Evolutionary conservation across 2,329 filamentous ascomycete genomes (phyloP).

Genomic region (Xylariaceae sp.): DNA sequence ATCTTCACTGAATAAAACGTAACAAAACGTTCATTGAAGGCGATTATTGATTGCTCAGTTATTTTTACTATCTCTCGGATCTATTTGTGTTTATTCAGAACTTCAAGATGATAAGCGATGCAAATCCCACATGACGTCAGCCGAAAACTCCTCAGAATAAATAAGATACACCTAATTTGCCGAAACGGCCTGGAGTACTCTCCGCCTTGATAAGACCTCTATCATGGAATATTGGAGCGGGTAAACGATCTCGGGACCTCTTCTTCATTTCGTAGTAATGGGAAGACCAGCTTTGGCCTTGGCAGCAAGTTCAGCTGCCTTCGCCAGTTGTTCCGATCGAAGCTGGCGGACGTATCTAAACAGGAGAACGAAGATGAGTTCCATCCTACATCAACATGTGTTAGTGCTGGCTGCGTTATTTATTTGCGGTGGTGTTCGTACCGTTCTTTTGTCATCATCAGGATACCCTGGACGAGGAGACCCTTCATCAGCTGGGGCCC

Average conservation of each 20-base stretch:
- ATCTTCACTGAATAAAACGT: too few species aligned
- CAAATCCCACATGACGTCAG: too few species aligned
- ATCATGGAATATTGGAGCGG: not conserved
- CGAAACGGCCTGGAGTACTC: too few species aligned
- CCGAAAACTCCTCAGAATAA: too few species aligned
- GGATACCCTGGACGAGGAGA: constrained; percentile 84
- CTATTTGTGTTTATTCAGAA: too few species aligned
- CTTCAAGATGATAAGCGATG: too few species aligned
- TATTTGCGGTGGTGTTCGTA: too few species aligned
- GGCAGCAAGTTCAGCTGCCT: constrained; percentile 59
- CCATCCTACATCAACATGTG: constrained; percentile 56
- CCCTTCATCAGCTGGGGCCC: constrained; percentile 92
- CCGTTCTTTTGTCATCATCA: constrained; percentile 99
- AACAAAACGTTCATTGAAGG: too few species aligned
- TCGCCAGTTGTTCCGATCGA: constrained; percentile 65
- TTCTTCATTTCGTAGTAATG: constrained; percentile 37
- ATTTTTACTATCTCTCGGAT: too few species aligned
- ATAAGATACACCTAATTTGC: too few species aligned
- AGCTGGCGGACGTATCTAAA: constrained; percentile 75
- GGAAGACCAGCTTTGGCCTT: constrained; percentile 47
- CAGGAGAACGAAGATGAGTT: constrained; percentile 80
- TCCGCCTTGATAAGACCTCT: too few species aligned
- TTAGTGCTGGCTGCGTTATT: constrained; percentile 11
- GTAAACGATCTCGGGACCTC: not conserved
- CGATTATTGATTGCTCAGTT: too few species aligned